Conservation (phyloP, 2,329 filamentous ascomycete genomes). For the Xylaria sp. region DNA sequence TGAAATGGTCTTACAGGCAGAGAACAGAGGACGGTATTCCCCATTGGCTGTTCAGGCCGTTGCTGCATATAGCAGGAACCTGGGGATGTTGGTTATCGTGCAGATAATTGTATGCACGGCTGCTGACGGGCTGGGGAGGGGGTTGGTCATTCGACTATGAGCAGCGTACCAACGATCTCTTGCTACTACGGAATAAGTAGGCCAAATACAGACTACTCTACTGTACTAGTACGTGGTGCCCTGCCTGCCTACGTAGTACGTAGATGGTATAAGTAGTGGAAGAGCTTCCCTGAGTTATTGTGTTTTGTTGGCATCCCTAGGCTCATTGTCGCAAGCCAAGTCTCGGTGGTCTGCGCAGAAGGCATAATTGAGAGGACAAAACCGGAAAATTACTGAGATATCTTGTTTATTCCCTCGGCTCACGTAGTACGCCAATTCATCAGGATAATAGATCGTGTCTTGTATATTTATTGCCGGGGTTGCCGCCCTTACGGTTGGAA, state of each 20-base stretch:
- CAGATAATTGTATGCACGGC: constrained; percentile 20
- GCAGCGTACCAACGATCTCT: not conserved
- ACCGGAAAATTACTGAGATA: not conserved
- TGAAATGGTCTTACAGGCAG: constrained; percentile 30
- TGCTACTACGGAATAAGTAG: too few species aligned
- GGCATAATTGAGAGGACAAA: not conserved
- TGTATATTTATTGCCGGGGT: not conserved
- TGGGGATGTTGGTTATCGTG: constrained; percentile 25
- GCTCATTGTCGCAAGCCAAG: not conserved
- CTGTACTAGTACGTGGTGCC: too few species aligned
- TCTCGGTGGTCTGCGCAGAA: not conserved
- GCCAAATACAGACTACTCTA: too few species aligned
- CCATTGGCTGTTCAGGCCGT: constrained; percentile 22
- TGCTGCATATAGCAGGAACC: constrained; percentile 19
- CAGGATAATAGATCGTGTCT: not conserved
- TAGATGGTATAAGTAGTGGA: not conserved
- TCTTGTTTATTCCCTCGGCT: not conserved
- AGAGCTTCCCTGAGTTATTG: not conserved
- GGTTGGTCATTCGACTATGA: constrained; percentile 9
- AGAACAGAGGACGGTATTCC: constrained; percentile 1
- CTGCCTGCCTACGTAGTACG: too few species aligned
- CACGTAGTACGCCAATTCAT: too few species aligned
- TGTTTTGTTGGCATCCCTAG: not conserved
- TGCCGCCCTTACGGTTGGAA: not conserved
- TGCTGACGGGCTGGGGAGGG: constrained; percentile 17